Evolutionary conservation across 2,329 filamentous ascomycete species (phyloP), one percentile per base, ranked within the genome.

Genomic region (Diaporthe vaccinii): DNA sequence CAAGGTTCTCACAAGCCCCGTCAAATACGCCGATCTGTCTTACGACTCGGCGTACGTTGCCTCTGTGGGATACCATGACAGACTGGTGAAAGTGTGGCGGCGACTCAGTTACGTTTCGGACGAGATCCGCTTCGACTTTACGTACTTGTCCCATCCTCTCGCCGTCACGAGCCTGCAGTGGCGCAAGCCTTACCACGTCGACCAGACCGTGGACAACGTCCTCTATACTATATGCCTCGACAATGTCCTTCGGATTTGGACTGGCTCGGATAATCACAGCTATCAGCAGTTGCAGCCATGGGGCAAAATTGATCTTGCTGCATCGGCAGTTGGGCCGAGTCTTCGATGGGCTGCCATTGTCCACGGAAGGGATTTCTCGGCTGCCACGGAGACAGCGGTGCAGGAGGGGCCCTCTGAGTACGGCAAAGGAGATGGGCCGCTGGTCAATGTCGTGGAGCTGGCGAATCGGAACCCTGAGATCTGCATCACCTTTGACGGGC

Each of bases 61-160:
- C 25, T 96, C 94, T 1, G 90, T 94, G 17, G 94, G 95, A 57
- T 87, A 89, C 68, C 91, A 94, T 81, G 97, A 98, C 83, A 90
- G 93, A 70, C 86, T 98, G 28, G 92, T 98, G 78, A 98, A 99
- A 85, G 90, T 98, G 79, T 99, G 97, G 97, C 91, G 95, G 77
- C 91, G 96, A 72, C 86, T 98, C 34, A 94, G 93, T 12, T 98
- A 96, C 81, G 95, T 95, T 20, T 90, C 91, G 0, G 93, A 95
- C 75, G 93, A 97, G 79, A 93, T 95, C 53, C 90, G 94, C 74
- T 98, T 98, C 84, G 96, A 98, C 80, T 93, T 98, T 80, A 92
- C 93, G 39, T 98, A 98, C 83, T 91, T 99, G 2, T 88, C 92
- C n/a, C 97, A 99, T 82, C 94, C 95, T 1, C 88, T 90, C 36